Conservation (phyloP, 306 rosid genomes). For the Vigna mungo region DNA sequence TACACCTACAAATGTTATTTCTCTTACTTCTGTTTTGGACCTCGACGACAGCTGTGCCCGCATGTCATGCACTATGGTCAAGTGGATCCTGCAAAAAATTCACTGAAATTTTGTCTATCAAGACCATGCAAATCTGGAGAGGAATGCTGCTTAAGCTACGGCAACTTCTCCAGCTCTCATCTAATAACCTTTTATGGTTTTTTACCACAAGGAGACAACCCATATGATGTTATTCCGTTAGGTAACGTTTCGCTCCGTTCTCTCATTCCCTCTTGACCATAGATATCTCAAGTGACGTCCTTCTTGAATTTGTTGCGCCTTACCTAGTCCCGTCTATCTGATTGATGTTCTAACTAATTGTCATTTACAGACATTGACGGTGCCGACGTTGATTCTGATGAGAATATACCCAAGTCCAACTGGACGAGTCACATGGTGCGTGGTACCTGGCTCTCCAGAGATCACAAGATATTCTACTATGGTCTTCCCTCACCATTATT, state of each 20-base stretch:
- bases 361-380: constrained; percentile 61
- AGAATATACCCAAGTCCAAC: constrained; percentile 46
- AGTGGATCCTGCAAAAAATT: constrained; percentile 68
- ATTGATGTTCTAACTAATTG: constrained; percentile 38
- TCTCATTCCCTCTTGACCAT: constrained; percentile 31
- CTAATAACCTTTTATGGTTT: constrained; percentile 80
- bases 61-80: constrained; percentile 80
- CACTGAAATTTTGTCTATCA: constrained; percentile 83
- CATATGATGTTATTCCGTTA: constrained; percentile 71
- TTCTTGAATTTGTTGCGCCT: constrained; percentile 37
- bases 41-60: constrained; percentile 69
- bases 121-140: constrained; percentile 86
- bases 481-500: constrained; percentile 81
- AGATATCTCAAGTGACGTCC: constrained; percentile 1
- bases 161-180: constrained; percentile 80
- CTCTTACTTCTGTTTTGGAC: constrained; percentile 40
- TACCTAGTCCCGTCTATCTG: constrained; percentile 41
- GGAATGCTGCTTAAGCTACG: constrained; percentile 86
- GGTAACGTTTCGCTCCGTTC: constrained; percentile 56
- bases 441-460: constrained; percentile 81
- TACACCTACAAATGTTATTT: constrained; percentile 26
- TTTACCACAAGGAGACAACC: constrained; percentile 86
- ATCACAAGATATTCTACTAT: constrained; percentile 61
- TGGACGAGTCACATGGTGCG: constrained; percentile 76
- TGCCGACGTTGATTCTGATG: constrained; percentile 47